Base-by-base conservation (phyloP, 2,329 filamentous ascomycete species). In the Paramyrothecium roridum region DNA sequence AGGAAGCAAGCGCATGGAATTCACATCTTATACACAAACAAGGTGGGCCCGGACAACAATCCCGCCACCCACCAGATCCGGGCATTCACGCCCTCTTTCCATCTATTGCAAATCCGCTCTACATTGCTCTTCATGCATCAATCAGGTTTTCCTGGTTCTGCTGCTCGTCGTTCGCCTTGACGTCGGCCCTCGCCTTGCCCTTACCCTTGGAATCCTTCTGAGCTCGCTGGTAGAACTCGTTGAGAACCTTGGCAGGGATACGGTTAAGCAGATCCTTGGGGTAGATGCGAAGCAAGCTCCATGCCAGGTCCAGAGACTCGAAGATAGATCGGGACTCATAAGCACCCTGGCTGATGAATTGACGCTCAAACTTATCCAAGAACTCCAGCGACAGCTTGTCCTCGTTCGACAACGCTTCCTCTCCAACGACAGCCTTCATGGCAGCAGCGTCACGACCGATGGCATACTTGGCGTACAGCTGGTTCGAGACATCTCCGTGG, bases 371-470 rank as follows among this genome's bases (percentile, higher is more conserved):
- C 78, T 98, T 98, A 71, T 98, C 93, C 66, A 99, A 79, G 81
- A 99, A 99, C 75, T 99, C 95, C 40, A 99, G 85, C 10, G 93
- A 96, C 56, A 98, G 85, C 81, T 98, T 98, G 79, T 99, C 95
- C 78, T 99, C 95, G 54, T 90, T 84, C 26, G 92, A 96, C 69
- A 99, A 77, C 34, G 95, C 95, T 74, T 99, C 95, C 78, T 99
- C 96, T 78, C 95, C 95, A 57, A 99, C 95, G 74, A 99, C 95
- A 58, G 95, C 95, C 81, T 98, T 99, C 95, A 99, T 99, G 72
- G 92, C 89, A 40, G 96, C 93, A 20, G 95, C 95, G 69, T 99
- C 95, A 83, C 93, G 93, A 71, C 95, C 95, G 71, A 99, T 98
- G 74, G 95, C 95, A 74, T 99, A 99, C 79, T 99, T 99, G 77